Percentiles rank a stretch among this genome's conserved stretches.
Conservation (phyloP, 2,329 filamentous ascomycete genomes). For the Polytolypa hystricis region DNA sequence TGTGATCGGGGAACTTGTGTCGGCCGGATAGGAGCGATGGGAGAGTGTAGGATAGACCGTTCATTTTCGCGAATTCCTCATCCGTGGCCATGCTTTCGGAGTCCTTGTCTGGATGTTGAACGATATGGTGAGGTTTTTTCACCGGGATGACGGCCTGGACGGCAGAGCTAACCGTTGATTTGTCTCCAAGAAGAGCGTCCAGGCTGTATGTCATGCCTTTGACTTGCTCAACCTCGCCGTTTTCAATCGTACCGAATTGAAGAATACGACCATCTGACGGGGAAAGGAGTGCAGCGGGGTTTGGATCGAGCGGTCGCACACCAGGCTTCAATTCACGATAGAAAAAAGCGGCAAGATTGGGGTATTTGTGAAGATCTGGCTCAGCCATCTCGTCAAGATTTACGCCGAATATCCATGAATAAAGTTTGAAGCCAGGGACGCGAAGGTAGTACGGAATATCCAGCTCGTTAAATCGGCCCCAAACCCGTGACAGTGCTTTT, state of each 20-base stretch:
- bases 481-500: slow-evolving; percentile 78
- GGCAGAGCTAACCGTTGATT: slow-evolving; percentile 38
- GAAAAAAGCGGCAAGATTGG: slow-evolving; percentile 93
- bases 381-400: slow-evolving; percentile 79
- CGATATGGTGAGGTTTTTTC: slow-evolving; percentile 25
- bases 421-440: slow-evolving; percentile 81
- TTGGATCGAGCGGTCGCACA: slow-evolving; percentile 69
- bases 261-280: slow-evolving; percentile 85
- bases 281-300: slow-evolving; percentile 68
- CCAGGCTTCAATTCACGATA: slow-evolving; percentile 90
- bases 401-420: slow-evolving; percentile 85
- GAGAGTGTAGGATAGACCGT: slow-evolving; percentile 90
- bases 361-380: slow-evolving; percentile 76
- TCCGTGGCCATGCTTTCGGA: slow-evolving; percentile 63
- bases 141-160: slow-evolving; percentile 25
- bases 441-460: slow-evolving; percentile 79
- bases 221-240: slow-evolving; percentile 93
- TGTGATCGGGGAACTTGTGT: slow-evolving; percentile 33
- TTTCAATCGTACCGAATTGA: slow-evolving; percentile 83
- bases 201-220: slow-evolving; percentile 98
- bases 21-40: slow-evolving; percentile 75
- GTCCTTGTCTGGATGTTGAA: slow-evolving; percentile 28
- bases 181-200: slow-evolving; percentile 72
- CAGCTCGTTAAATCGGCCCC: slow-evolving; percentile 86
- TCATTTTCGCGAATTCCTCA: slow-evolving; percentile 86